phyloP scores from a whole-genome alignment of 2,329 filamentous ascomycete genomes.

The Dissoconium aciculare region DNA sequence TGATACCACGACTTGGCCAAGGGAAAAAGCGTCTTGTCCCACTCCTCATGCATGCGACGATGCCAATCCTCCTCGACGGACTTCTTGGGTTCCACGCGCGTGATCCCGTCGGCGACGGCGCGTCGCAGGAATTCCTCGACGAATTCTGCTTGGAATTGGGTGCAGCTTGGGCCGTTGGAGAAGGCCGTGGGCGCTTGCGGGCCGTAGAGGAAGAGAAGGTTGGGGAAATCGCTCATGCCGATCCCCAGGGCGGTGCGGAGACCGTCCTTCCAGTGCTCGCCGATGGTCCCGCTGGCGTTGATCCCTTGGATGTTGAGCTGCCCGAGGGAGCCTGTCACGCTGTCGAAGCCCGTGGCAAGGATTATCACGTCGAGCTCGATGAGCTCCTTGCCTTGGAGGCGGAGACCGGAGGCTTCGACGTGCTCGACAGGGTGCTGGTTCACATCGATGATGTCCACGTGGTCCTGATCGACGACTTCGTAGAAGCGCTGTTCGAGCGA shows the following conservation, averaged over 20 bases:
- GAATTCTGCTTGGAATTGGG: slow-evolving; percentile 31
- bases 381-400: slow-evolving; percentile 27
- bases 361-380: slow-evolving; percentile 36
- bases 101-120: slow-evolving; percentile 13
- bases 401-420: slow-evolving; percentile 31
- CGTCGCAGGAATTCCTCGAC: slow-evolving; percentile 18
- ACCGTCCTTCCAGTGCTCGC: slow-evolving; percentile 31
- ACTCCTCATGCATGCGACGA: slow-evolving; percentile 18
- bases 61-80: slow-evolving; percentile 18
- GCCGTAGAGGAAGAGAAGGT: slow-evolving; percentile 26
- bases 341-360: slow-evolving; percentile 34
- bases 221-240: slow-evolving; percentile 20
- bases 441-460: slow-evolving; percentile 31
- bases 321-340: slow-evolving; percentile 16
- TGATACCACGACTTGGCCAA: slow-evolving; percentile 17
- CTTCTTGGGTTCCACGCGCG: slow-evolving; percentile 18
- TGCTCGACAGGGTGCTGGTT: slow-evolving; percentile 27
- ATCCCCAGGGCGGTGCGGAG: slow-evolving; percentile 32
- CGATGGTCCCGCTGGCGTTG: slow-evolving; percentile 26
- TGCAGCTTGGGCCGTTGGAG: slow-evolving; percentile 29
- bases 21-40: slow-evolving; percentile 16
- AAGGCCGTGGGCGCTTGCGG: slow-evolving; percentile 32
- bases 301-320: slow-evolving; percentile 20
- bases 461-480: slow-evolving; percentile 29
- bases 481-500: slow-evolving; percentile 35